Evolutionary conservation across 257 asterid species (phyloP).

Genomic region (Rhazya stricta): DNA sequence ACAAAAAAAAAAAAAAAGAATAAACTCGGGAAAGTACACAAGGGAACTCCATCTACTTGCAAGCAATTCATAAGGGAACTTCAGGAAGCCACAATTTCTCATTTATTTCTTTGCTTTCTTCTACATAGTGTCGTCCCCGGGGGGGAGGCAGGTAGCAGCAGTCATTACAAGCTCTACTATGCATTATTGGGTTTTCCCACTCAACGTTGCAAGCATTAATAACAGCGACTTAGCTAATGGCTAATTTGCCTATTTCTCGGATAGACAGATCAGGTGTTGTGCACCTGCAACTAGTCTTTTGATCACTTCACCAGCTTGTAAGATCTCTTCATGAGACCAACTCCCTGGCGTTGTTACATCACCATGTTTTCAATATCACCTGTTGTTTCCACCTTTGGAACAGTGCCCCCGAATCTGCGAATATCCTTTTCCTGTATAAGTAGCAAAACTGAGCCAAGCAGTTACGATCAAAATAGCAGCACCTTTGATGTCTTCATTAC

Average conservation of each 20-base stretch:
- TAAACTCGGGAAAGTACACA: too few relatives aligned
- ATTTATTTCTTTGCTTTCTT: too few relatives aligned
- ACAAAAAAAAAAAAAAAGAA: too few relatives aligned
- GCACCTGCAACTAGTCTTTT: constrained; percentile 58
- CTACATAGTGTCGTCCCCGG: too few relatives aligned
- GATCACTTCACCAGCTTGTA: constrained; percentile 69
- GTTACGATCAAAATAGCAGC: too few relatives aligned
- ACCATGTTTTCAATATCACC: constrained; percentile 86
- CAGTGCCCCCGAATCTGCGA: constrained; percentile 71
- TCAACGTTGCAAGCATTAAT: too few relatives aligned
- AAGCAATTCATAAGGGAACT: too few relatives aligned
- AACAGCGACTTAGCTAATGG: neutral
- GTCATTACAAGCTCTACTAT: neutral
- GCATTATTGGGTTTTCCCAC: neutral
- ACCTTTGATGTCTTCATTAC: neutral
- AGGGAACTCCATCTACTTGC: too few relatives aligned
- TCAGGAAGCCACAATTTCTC: too few relatives aligned
- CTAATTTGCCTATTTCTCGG: neutral
- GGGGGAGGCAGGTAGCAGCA: too few relatives aligned
- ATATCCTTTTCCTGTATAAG: constrained; percentile 61
- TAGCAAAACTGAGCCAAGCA: neutral
- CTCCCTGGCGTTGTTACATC: constrained; percentile 72
- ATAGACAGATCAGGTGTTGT: constrained; percentile 40
- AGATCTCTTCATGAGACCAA: constrained; percentile 57
- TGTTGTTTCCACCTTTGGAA: constrained; percentile 56